Conservation (phyloP, 768 basidiomycete genomes). For the Zangia roseola region DNA sequence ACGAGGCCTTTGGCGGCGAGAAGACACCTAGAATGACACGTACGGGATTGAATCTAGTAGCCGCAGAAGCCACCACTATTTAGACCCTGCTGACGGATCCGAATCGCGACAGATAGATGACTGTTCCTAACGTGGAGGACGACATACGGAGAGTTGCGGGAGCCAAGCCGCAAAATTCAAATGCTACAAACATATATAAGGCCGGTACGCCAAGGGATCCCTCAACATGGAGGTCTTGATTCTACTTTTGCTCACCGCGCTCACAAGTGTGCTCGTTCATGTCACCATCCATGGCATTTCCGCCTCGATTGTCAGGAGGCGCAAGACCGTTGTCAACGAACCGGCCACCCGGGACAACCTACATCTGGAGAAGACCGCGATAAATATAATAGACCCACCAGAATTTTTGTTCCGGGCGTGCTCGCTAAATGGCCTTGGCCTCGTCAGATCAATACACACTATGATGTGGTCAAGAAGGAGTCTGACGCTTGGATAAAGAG, state of each 20-base stretch:
- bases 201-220: background rate
- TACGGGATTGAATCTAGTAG: too few relatives aligned
- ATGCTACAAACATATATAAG: conserved; percentile 1
- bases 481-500: conserved; percentile 3
- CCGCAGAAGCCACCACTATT: too few relatives aligned
- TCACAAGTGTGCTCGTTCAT: background rate
- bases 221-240: conserved; percentile 2
- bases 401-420: conserved; percentile 13
- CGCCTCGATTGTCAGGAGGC: background rate
- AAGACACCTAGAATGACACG: too few relatives aligned
- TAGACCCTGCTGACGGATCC: too few relatives aligned
- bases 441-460: conserved; percentile 7
- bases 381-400: background rate
- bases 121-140: too few relatives aligned
- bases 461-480: conserved; percentile 1
- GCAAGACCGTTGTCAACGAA: background rate
- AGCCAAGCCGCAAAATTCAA: too few relatives aligned
- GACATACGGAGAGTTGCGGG: too few relatives aligned
- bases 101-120: too few relatives aligned
- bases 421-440: conserved; percentile 22
- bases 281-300: background rate
- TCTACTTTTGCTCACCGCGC: background rate
- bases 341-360: background rate
- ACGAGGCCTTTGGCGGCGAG: too few relatives aligned
- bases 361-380: too few relatives aligned